Evolutionary conservation across 164 flowering plant species (phyloP), one percentile per base, ranked within the genome.

Genomic region (Sextonia rubra): DNA sequence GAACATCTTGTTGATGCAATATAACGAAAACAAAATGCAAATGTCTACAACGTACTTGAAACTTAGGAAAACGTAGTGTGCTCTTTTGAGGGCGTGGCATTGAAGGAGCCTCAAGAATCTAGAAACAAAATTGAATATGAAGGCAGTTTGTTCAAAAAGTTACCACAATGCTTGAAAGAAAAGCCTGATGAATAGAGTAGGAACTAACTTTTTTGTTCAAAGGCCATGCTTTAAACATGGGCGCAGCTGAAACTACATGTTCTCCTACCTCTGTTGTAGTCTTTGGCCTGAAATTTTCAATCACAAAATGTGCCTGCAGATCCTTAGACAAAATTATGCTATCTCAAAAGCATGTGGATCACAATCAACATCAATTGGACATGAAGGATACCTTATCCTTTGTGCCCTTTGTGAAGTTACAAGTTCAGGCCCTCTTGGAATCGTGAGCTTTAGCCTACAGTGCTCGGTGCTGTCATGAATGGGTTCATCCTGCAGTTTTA

Each of bases 371-470:
- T 22, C 61, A 73, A n/a, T 47, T 60, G 20, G 30, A 60, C 22
- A 0, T 37, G 8, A 68, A 44, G 9, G 27, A 55, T 76, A 89
- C 98, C 92, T 89, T 64, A 75, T 80, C 74, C 88, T 84, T 47
- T 81, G 88, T 17, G 94, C 90, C 81, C 99, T 85, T 15, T 82
- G 83, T 20, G 97, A 87, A 60, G 99, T 91, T 84, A 80, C 87
- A 77, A 95, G 90, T 63, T 85, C 90, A 77, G 98, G 99, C 76
- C 88, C 94, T 79, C 89, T 85, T 26, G 99, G 97, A 71, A 95
- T 79, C 5, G 99, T 93, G 56, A 93, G 80, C 79, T 79, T 88
- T 61, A 83, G 75, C 79, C 76, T 90, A 25, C 80, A 64, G 22
- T 77, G 85, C n/a, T 55, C 60, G 0, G 55, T 66, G 69, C 27